A percentile compares a stretch with the other conserved stretches of the same genome.
Evolutionary conservation across 2,329 filamentous ascomycete species (phyloP).

Genomic region (Aspergillus sp.): DNA sequence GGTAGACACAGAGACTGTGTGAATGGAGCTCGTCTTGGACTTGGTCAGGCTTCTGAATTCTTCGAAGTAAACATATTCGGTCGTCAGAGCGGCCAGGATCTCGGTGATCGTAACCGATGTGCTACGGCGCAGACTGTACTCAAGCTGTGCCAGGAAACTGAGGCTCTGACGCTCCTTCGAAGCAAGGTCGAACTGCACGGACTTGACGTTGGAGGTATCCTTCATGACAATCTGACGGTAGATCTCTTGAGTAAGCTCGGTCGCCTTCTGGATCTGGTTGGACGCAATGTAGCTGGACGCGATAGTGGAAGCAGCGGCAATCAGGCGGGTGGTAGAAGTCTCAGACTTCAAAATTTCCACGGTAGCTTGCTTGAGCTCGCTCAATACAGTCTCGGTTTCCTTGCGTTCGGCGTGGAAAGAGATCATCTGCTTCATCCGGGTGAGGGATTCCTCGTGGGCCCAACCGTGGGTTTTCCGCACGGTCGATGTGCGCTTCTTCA

Average conservation of each 20-base stretch:
- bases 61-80: conserved; percentile 45
- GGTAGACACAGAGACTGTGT: conserved; percentile 37
- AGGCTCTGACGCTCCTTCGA: conserved; percentile 38
- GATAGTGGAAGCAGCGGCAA: conserved; percentile 39
- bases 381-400: conserved; percentile 32
- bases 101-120: conserved; percentile 41
- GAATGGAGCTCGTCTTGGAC: conserved; percentile 40
- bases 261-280: conserved; percentile 35
- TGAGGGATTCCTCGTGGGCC: conserved; percentile 43
- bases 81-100: conserved; percentile 47
- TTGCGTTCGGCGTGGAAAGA: conserved; percentile 37
- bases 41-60: conserved; percentile 41
- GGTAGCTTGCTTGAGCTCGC: conserved; percentile 37
- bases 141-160: conserved; percentile 50
- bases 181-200: conserved; percentile 38
- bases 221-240: conserved; percentile 44
- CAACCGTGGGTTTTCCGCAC: conserved; percentile 39
- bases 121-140: conserved; percentile 38
- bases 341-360: conserved; percentile 38
- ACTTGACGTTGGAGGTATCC: conserved; percentile 35
- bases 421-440: conserved; percentile 40
- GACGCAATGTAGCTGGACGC: conserved; percentile 39
- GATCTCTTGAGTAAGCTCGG: conserved; percentile 39
- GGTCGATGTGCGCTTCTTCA: conserved; percentile 32
- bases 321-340: conserved; percentile 32